Percentiles rank a stretch among this genome's conserved stretches.
phyloP scores from a whole-genome alignment of 192 early-diverging fungal genomes.

The Obelidium mucronatum region DNA sequence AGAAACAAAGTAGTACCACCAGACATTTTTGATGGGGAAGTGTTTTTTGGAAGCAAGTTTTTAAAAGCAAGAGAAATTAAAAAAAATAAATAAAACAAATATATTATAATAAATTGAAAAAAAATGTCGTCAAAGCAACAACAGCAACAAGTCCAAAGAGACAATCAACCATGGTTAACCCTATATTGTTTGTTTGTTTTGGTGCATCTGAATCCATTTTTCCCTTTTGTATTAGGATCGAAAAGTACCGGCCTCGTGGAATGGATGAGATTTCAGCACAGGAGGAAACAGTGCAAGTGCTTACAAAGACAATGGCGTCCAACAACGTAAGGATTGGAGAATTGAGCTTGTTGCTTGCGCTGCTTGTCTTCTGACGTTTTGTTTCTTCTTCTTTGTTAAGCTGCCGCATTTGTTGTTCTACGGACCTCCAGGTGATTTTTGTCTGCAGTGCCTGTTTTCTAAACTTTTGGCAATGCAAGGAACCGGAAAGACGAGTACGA shows the following conservation, averaged over 20 bases:
- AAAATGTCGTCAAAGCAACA: not conserved
- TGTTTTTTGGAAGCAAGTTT: not conserved
- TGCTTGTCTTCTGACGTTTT: not conserved
- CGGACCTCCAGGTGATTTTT: constrained; percentile 78
- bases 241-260: constrained; percentile 92
- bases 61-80: not conserved
- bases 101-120: not conserved
- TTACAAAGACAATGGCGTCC: constrained; percentile 84
- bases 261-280: constrained; percentile 90
- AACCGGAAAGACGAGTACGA: constrained; percentile 96
- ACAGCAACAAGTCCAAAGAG: not conserved
- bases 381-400: constrained; percentile 46
- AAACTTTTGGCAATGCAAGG: constrained; percentile 39
- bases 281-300: constrained; percentile 85
- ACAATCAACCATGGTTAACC: constrained; percentile 5
- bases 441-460: not conserved
- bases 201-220: not conserved
- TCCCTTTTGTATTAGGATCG: constrained; percentile 66
- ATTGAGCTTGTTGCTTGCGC: not conserved
- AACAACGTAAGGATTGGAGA: constrained; percentile 71
- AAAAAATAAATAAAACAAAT: too few species aligned
- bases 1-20: constrained; percentile 10
- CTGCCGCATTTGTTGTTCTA: constrained; percentile 96
- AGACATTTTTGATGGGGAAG: constrained; percentile 11
- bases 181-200: too few species aligned